Percentiles rank a stretch among this genome's conserved stretches.
These are phyloP conservation scores for Aspergillus melleus DNA, from an alignment of 2,329 filamentous ascomycete species.

Conservation along the genomic window DNA sequence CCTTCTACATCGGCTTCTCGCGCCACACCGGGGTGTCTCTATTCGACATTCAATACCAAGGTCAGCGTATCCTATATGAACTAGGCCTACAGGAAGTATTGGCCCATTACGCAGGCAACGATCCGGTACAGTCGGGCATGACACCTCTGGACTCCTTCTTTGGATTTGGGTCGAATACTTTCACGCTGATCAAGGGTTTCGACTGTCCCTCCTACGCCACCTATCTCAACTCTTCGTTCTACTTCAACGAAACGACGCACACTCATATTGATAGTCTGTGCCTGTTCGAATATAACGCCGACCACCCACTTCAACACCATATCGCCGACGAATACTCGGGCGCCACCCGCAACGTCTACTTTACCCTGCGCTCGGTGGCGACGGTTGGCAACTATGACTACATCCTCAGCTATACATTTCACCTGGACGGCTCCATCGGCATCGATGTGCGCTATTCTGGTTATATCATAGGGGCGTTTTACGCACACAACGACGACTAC, in stretches of 20 bases:
- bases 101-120: constrained; percentile 14
- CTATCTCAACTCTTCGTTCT: constrained; percentile 29
- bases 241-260: constrained; percentile 17
- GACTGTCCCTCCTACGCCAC: constrained; percentile 29
- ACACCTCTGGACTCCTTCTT: constrained; percentile 15
- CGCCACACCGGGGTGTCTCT: constrained; percentile 13
- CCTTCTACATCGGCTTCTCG: constrained; percentile 14
- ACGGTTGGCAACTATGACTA: constrained; percentile 18
- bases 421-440: constrained; percentile 15
- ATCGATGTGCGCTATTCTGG: constrained; percentile 14
- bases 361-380: constrained; percentile 14
- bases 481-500: constrained; percentile 16
- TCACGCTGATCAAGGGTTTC: constrained; percentile 25
- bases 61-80: constrained; percentile 13
- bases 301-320: constrained; percentile 11
- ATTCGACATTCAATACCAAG: constrained; percentile 13
- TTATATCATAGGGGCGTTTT: constrained; percentile 14
- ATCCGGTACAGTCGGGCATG: constrained; percentile 12
- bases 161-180: constrained; percentile 12
- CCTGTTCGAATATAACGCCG: constrained; percentile 14
- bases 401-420: constrained; percentile 15
- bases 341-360: constrained; percentile 15
- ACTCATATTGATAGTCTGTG: constrained; percentile 16
- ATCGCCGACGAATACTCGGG: constrained; percentile 2
- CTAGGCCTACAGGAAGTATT: constrained; percentile 12